phyloP scores from a whole-genome alignment of 352 stramenopile genomes.

The Globisporangium polare region DNA sequence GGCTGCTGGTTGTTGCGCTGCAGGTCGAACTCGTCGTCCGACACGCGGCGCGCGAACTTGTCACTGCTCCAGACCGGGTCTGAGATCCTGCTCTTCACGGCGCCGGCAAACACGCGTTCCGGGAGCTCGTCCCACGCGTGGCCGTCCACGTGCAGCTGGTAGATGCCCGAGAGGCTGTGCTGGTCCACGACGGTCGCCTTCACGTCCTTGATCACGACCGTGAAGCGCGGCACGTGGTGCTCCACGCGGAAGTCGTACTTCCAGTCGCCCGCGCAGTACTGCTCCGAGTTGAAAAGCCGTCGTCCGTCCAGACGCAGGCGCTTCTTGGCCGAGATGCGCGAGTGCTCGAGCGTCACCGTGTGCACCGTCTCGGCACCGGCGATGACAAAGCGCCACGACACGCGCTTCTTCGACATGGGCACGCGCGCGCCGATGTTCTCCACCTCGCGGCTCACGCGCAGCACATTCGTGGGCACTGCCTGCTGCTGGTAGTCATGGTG shows the following conservation, averaged over 20 bases:
- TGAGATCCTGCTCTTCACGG: constrained; percentile 21
- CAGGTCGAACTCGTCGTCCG: constrained; percentile 40
- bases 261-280: constrained; percentile 70
- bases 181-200: constrained; percentile 70
- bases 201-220: constrained; percentile 70
- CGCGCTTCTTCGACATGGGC: constrained; percentile 78
- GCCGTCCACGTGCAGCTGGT: constrained; percentile 65
- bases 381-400: constrained; percentile 84
- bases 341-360: constrained; percentile 84
- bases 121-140: constrained; percentile 61
- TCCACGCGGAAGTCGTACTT: constrained; percentile 70
- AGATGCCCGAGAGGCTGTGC: constrained; percentile 61
- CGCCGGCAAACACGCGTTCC: constrained; percentile 39
- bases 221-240: constrained; percentile 31
- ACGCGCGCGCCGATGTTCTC: constrained; percentile 84
- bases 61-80: constrained; percentile 73
- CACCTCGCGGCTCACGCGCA: constrained; percentile 63
- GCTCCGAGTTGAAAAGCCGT: constrained; percentile 66
- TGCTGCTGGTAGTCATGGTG: background rate
- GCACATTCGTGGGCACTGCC: constrained; percentile 18
- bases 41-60: constrained; percentile 71
- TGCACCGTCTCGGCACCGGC: constrained; percentile 71
- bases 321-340: constrained; percentile 80
- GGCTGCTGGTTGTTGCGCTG: constrained; percentile 35
- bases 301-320: constrained; percentile 73